A percentile compares a stretch with the other conserved stretches of the same genome.
These are phyloP conservation scores for Hypoxylon subgilvum DNA, from an alignment of 495 filamentous ascomycete genomes.

Conservation along the genomic window DNA sequence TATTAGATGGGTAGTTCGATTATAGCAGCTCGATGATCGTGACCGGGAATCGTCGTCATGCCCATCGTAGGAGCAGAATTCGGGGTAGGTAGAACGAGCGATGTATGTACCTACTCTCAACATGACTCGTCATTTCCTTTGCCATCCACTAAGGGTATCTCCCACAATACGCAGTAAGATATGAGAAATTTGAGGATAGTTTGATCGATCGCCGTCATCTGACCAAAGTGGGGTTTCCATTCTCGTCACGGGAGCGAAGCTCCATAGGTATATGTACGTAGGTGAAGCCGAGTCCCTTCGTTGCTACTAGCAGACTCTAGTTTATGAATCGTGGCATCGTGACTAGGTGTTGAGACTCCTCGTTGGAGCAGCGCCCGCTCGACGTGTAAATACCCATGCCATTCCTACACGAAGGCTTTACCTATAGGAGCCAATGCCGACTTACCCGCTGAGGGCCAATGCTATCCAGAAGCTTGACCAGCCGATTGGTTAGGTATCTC, in stretches of 20 bases:
- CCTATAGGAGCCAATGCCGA: slow-evolving; percentile 5
- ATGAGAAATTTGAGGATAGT: slow-evolving; percentile 7
- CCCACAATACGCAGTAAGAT: slow-evolving; percentile 7
- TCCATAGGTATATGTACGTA: slow-evolving; percentile 24
- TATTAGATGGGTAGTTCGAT: slow-evolving; percentile 15
- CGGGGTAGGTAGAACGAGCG: slow-evolving; percentile 29
- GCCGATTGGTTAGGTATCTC: slow-evolving; percentile 7
- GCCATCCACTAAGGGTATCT: background rate
- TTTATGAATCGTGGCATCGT: slow-evolving; percentile 32
- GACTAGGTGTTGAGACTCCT: slow-evolving; percentile 16
- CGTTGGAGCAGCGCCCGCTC: slow-evolving; percentile 14
- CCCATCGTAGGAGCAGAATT: slow-evolving; percentile 11
- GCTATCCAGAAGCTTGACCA: slow-evolving; percentile 7
- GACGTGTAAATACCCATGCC: slow-evolving; percentile 7
- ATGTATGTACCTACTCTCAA: slow-evolving; percentile 1
- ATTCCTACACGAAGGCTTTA: slow-evolving; percentile 10
- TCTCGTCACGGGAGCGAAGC: slow-evolving; percentile 36
- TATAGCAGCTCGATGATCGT: slow-evolving; percentile 18
- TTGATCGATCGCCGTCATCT: slow-evolving; percentile 39
- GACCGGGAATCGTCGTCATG: slow-evolving; percentile 1
- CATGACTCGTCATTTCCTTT: slow-evolving; percentile 29
- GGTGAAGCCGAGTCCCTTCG: slow-evolving; percentile 18
- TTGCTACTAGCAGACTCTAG: slow-evolving; percentile 22
- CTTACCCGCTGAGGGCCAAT: slow-evolving; percentile 14
- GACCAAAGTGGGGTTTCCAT: slow-evolving; percentile 38